Percentiles rank a stretch among this genome's conserved stretches.
Conservation (phyloP, 1,284 basidiomycete genomes). For the Lignosus rhinocerotis region DNA sequence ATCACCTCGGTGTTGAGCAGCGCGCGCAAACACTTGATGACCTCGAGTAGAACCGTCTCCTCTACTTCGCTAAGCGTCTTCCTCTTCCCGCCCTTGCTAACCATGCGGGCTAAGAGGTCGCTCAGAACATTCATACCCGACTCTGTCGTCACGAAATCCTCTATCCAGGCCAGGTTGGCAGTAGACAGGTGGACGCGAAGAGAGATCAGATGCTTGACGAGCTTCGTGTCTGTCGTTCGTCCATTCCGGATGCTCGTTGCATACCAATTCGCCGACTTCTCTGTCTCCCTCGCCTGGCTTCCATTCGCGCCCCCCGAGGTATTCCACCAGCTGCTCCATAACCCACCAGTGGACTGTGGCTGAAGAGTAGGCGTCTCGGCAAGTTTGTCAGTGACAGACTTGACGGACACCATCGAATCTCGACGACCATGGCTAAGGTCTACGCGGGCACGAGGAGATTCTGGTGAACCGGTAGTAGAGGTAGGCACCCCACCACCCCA, state of each 20-base stretch:
- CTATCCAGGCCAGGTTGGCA: slow-evolving; percentile 76
- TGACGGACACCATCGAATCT: slow-evolving; percentile 24
- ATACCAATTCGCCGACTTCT: slow-evolving; percentile 58
- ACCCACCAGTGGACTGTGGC: slow-evolving; percentile 69
- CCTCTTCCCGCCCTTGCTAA: slow-evolving; percentile 62
- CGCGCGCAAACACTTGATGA: slow-evolving; percentile 80
- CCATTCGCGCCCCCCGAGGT: slow-evolving; percentile 52
- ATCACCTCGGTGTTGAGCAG: slow-evolving; percentile 84
- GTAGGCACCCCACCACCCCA: slow-evolving; percentile 49
- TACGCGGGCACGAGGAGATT: slow-evolving; percentile 38
- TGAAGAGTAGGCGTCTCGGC: slow-evolving; percentile 41
- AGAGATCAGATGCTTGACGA: slow-evolving; percentile 79
- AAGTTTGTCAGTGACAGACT: slow-evolving; percentile 31
- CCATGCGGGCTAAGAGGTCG: slow-evolving; percentile 56
- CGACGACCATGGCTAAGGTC: slow-evolving; percentile 37
- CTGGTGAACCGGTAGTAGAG: slow-evolving; percentile 35
- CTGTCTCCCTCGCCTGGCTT: slow-evolving; percentile 43
- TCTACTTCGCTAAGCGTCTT: slow-evolving; percentile 63
- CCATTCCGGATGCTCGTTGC: slow-evolving; percentile 56
- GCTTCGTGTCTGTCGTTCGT: slow-evolving; percentile 55
- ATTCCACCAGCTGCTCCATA: slow-evolving; percentile 76
- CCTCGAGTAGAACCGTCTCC: slow-evolving; percentile 68
- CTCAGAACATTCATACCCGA: slow-evolving; percentile 71
- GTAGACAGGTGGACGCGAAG: slow-evolving; percentile 88
- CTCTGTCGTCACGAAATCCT: slow-evolving; percentile 68